Evolutionary conservation across 305 asterid genomes (phyloP), one percentile per base, ranked within the genome.

Genomic region (Solanum aculeatissimum): DNA sequence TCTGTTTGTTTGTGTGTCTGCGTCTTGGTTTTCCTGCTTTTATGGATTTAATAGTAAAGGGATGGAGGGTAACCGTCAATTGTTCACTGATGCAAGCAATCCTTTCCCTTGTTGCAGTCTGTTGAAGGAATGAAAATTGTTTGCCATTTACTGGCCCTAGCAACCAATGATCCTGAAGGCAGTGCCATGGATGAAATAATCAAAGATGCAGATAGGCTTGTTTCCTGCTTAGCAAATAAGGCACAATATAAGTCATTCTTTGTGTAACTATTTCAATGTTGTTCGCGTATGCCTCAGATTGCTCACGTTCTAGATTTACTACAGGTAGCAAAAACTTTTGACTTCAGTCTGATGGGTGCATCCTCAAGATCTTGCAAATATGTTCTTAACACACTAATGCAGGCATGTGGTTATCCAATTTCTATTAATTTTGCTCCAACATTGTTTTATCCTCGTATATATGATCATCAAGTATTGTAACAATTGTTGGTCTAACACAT

Each of bases 291-390:
- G 55, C 86, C 83, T 83, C 62, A 80, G 74, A 80, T 81, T 86
- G 71, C 87, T 83, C 70, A 86, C 70, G 40, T 23, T 49, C 21
- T 68, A 63, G 79, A 32, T 75, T 83, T 83, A 77, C 81, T 49
- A 72, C 95, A 97, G 99, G 98, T 97, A 83, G 98, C 99, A 29
- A 96, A 93, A 88, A 94, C 99, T 85, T 97, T 97, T 84, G 98
- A 97, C 88, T 95, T 95, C 83, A 95, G 99, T 91, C 95, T 97
- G 80, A 86, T 88, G 63, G 99, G 99, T 53, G 98, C 97, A 86
- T 95, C 99, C 60, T 97, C 99, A 84, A 94, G 99, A 90, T 95
- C 99, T 63, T 97, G 99, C 91, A 97, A 97, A 97, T 97, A 97
- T 88, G 99, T 97, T 83, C 93, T 97, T 77, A 97, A 97, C 90